A percentile compares a stretch with the other conserved stretches of the same genome.
Evolutionary conservation across 768 basidiomycete genomes (phyloP).

Genomic region (Macrolepiota albuminosa): DNA sequence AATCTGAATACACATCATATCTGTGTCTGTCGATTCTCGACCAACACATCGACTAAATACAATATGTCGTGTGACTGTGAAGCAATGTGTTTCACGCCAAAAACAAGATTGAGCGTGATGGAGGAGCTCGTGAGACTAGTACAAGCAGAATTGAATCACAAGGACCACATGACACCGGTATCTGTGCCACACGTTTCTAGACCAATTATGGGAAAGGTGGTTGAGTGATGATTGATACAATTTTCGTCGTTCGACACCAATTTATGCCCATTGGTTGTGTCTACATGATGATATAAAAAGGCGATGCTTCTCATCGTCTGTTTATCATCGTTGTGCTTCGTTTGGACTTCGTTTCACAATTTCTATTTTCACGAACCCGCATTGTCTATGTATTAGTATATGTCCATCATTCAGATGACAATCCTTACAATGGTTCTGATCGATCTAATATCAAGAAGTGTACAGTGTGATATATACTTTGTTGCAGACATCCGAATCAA

Average conservation of each 20-base stretch:
- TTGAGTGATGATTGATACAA: neutral
- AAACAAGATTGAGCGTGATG: neutral
- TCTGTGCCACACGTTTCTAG: neutral
- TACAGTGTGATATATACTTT: neutral
- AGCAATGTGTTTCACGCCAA: neutral
- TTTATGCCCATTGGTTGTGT: neutral
- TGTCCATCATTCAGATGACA: neutral
- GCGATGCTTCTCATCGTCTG: neutral
- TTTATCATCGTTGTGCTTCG: neutral
- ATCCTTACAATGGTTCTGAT: neutral
- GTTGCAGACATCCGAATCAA: neutral
- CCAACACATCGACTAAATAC: neutral
- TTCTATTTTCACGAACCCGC: neutral
- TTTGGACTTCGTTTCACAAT: neutral
- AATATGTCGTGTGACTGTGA: neutral
- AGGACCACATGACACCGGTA: neutral
- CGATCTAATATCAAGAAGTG: neutral
- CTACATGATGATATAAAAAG: neutral
- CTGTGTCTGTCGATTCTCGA: neutral
- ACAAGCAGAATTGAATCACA: neutral
- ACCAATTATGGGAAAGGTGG: neutral
- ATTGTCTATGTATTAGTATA: neutral
- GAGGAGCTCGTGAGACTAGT: neutral
- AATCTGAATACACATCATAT: neutral
- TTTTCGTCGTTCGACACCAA: neutral